phyloP scores from a whole-genome alignment of 2,329 filamentous ascomycete species.

The Aureobasidium melanogenum region DNA sequence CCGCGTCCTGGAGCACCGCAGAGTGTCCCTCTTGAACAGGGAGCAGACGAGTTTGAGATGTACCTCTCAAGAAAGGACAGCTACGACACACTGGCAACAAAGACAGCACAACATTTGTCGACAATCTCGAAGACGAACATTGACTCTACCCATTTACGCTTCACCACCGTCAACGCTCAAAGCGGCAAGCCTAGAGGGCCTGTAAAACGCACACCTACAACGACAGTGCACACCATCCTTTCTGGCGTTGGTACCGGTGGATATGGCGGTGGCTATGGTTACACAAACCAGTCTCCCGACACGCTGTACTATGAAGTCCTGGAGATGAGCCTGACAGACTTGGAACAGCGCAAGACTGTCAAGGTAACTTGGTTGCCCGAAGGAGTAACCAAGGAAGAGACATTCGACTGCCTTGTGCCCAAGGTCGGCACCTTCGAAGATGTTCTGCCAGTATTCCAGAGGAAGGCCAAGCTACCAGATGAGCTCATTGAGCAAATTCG shows the following conservation, averaged over 20 bases:
- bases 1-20: slow-evolving; percentile 44
- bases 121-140: slow-evolving; percentile 36
- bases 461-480: slow-evolving; percentile 70
- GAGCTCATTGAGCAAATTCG: slow-evolving; percentile 66
- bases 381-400: slow-evolving; percentile 85
- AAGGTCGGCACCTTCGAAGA: slow-evolving; percentile 78
- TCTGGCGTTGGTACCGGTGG: slow-evolving; percentile 46
- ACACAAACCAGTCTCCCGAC: slow-evolving; percentile 51
- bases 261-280: slow-evolving; percentile 60
- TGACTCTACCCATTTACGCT: slow-evolving; percentile 78
- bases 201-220: slow-evolving; percentile 62
- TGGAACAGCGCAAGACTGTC: slow-evolving; percentile 84
- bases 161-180: slow-evolving; percentile 73
- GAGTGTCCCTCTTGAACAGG: slow-evolving; percentile 22
- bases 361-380: slow-evolving; percentile 81
- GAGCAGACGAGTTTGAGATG: slow-evolving; percentile 62
- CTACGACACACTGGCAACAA: slow-evolving; percentile 79
- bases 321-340: slow-evolving; percentile 86
- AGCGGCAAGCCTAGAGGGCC: slow-evolving; percentile 68
- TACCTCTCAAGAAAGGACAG: slow-evolving; percentile 78
- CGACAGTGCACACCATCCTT: slow-evolving; percentile 71
- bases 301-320: slow-evolving; percentile 85
- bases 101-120: slow-evolving; percentile 66
- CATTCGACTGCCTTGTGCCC: slow-evolving; percentile 72
- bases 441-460: slow-evolving; percentile 64